A percentile compares a stretch with the other conserved stretches of the same genome.
Conservation (phyloP, 1,139 yeast genomes). For the Suhomyces coccinellae region DNA sequence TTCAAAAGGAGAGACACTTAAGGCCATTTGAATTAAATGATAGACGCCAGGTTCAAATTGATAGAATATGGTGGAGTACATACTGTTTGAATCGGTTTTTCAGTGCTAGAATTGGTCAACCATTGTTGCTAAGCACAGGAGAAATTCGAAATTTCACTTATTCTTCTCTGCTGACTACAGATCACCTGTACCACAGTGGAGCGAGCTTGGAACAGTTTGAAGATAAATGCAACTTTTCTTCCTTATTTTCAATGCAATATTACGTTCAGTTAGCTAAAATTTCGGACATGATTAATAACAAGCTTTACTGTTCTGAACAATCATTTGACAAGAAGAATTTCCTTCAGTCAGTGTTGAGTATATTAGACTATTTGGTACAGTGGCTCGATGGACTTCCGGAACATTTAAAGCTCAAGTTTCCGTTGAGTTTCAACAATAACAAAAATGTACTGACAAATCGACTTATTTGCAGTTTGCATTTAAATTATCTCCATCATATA, state of each 20-base stretch:
- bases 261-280: conserved; percentile 29
- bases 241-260: conserved; percentile 19
- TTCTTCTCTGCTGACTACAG: background rate
- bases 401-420: conserved; percentile 18
- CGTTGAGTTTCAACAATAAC: conserved; percentile 7
- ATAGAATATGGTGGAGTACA: conserved; percentile 28
- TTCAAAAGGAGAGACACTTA: conserved; percentile 21
- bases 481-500: conserved; percentile 32
- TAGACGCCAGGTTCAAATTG: conserved; percentile 2
- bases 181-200: background rate
- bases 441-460: conserved; percentile 18
- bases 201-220: too few species aligned
- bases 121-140: conserved; percentile 22
- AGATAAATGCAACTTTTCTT: conserved; percentile 18
- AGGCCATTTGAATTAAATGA: conserved; percentile 7
- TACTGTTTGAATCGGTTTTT: conserved; percentile 31
- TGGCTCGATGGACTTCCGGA: conserved; percentile 27
- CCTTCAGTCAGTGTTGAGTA: conserved; percentile 20
- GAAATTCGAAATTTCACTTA: conserved; percentile 7
- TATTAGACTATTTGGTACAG: conserved; percentile 21
- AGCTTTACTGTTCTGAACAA: conserved; percentile 22
- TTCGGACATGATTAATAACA: conserved; percentile 25
- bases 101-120: conserved; percentile 29
- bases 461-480: conserved; percentile 27
- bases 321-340: conserved; percentile 21